phyloP scores from a whole-genome alignment of 2,329 filamentous ascomycete species.

The Colletotrichum falcatum region DNA sequence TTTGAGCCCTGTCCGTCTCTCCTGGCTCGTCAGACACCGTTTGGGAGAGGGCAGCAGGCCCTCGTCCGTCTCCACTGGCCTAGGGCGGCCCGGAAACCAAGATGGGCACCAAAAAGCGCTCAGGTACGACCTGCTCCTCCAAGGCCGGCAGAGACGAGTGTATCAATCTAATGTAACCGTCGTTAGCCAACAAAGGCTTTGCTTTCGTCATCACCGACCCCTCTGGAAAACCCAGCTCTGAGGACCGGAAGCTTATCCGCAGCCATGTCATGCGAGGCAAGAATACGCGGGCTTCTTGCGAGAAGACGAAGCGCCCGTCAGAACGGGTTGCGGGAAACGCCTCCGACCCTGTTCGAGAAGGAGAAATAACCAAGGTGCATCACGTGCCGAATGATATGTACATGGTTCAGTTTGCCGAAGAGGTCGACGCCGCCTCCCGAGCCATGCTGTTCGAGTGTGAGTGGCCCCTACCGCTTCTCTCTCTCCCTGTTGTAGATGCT shows the following conservation, averaged over 20 bases:
- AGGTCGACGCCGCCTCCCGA: slow-evolving; percentile 22
- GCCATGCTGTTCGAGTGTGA: slow-evolving; percentile 34
- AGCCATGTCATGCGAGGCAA: slow-evolving; percentile 42
- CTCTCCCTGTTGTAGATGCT: neutral
- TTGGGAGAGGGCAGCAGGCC: neutral
- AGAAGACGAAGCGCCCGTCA: neutral
- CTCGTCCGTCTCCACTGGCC: neutral
- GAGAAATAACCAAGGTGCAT: neutral
- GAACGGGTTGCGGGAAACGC: neutral
- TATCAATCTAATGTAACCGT: slow-evolving; percentile 8
- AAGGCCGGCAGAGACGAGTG: too few species aligned
- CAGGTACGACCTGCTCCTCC: slow-evolving; percentile 18
- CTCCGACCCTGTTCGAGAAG: neutral
- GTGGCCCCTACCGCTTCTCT: neutral
- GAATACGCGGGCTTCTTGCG: slow-evolving; percentile 19
- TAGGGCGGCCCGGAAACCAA: neutral
- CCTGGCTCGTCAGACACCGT: neutral
- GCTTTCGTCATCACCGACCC: slow-evolving; percentile 46
- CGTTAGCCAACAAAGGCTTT: slow-evolving; percentile 42
- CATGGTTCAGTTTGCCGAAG: slow-evolving; percentile 43
- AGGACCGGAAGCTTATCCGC: slow-evolving; percentile 44
- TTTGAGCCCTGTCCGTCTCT: too few species aligned
- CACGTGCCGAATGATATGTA: slow-evolving; percentile 42
- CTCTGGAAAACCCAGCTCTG: slow-evolving; percentile 43
- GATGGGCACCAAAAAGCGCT: slow-evolving; percentile 18